Conservation (phyloP, 805 yeast species). For the Pichia eremophila region DNA sequence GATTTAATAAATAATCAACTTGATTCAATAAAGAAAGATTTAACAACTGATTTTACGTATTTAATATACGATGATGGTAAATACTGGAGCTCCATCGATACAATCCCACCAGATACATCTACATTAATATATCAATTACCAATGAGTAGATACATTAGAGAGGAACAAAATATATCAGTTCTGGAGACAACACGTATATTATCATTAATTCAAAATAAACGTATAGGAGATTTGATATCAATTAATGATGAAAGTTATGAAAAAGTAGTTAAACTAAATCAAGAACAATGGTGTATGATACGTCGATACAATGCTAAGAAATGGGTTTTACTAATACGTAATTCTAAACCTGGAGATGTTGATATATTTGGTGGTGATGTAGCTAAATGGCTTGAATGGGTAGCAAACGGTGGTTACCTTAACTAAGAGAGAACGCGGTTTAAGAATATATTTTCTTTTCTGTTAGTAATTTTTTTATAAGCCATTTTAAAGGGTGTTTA, state of each 20-base stretch:
- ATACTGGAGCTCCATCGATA: constrained; percentile 21
- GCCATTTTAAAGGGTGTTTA: background rate
- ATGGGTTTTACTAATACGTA: constrained; percentile 15
- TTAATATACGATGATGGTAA: constrained; percentile 15
- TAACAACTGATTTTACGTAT: constrained; percentile 17
- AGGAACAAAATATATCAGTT: background rate
- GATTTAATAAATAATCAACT: constrained; percentile 21
- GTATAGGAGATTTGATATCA: background rate
- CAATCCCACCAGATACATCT: constrained; percentile 16
- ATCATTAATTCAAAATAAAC: constrained; percentile 5
- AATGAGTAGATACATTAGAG: background rate
- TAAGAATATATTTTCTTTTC: no score
- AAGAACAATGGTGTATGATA: constrained; percentile 21
- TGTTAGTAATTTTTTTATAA: no score
- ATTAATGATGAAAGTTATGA: constrained; percentile 3
- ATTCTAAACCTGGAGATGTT: constrained; percentile 11
- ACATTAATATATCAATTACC: constrained; percentile 6
- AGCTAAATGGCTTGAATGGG: constrained; percentile 15
- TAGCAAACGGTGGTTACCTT: constrained; percentile 1
- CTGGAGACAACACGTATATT: background rate
- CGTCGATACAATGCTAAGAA: constrained; percentile 7
- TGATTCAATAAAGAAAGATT: constrained; percentile 13
- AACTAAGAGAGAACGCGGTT: no score
- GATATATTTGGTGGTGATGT: constrained; percentile 20
- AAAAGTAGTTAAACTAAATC: constrained; percentile 18